Evolutionary conservation across 139 green algal species (phyloP).

Genomic region (Haematococcus sp.): DNA sequence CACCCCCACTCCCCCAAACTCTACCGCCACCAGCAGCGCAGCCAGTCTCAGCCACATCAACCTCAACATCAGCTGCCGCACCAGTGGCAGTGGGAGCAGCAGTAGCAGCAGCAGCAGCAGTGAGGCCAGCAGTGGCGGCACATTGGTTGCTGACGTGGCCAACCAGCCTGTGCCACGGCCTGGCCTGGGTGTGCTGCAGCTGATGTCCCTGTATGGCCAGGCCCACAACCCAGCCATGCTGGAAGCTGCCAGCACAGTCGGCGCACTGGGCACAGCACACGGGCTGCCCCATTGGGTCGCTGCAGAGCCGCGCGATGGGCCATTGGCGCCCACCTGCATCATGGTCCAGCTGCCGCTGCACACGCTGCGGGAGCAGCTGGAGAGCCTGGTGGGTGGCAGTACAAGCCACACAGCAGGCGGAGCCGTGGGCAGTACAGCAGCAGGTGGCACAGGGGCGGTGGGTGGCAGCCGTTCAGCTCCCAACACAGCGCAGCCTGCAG

Average conservation of each 20-base stretch:
- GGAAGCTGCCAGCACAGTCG: too few relatives aligned
- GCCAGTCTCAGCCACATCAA: not conserved
- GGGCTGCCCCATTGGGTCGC: not conserved
- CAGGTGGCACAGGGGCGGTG: too few relatives aligned
- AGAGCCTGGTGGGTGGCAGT: not conserved
- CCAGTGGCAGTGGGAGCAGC: not conserved
- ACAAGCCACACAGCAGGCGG: too few relatives aligned
- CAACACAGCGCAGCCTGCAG: too few relatives aligned
- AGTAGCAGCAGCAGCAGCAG: not conserved
- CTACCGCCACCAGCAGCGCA: not conserved
- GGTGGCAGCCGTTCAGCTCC: too few relatives aligned
- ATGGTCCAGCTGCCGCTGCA: not conserved
- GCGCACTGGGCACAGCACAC: too few relatives aligned
- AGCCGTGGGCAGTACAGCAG: too few relatives aligned
- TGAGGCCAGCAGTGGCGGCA: not conserved
- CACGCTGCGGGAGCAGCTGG: not conserved
- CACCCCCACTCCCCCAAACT: not conserved
- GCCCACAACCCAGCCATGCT: too few relatives aligned
- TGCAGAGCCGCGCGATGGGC: not conserved
- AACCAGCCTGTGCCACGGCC: not conserved
- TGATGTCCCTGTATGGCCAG: not conserved
- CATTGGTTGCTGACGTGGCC: not conserved
- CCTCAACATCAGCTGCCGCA: too few relatives aligned
- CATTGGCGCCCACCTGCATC: not conserved
- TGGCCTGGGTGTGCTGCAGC: not conserved